Base-by-base conservation (phyloP, 176 grass and related monocot species). In the Oryza meyeriana region DNA sequence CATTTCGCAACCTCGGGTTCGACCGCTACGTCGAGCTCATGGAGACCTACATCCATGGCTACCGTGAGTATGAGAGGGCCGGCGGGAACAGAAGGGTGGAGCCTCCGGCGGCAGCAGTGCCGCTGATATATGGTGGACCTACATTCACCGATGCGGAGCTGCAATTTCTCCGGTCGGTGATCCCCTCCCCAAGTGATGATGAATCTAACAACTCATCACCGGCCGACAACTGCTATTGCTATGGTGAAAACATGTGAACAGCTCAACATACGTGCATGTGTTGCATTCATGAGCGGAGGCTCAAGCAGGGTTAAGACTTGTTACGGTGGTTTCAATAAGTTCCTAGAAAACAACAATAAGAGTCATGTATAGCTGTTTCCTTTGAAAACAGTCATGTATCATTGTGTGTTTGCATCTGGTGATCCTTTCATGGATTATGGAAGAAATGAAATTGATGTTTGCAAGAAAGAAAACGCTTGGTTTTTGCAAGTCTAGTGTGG, bases 1-100 rank as follows among this genome's bases (percentile, higher is more conserved):
- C 82, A 6, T 71, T 85, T 71, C 13, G 8, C 12, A 38, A 1
- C 32, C 85, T 97, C 3, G 91, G 89, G 0, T 86, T 97, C 72
- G 81, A 89, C 42, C 38, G 76, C 72, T 91, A 94, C 76, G 48
- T 89, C 42, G n/a, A 69, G 22, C 88, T 88, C 79, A 82, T 91
- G 47, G 4, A 1, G 12, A 75, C 82, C 24, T 91, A 89, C 76
- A 64, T 89, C 72, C 68, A 25, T 12, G 79, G 79, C 22, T 94
- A 81, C 80, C 92, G 84, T 29, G 86, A 89, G 66, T 42, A 73
- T 13, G 59, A 88, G 74, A 61, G 7, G 45, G 45, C 59, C 61
- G 76, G 64, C 22, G 74, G 78, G 66, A 29, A 8, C 31, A 2
- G 29, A 6, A 39, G 39, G 33, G 26, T 59, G n/a, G 18, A 2